These are phyloP conservation scores for Nannizziopsis arthrosporioides DNA, from an alignment of 2,329 filamentous ascomycete genomes.

Conservation along the genomic window DNA sequence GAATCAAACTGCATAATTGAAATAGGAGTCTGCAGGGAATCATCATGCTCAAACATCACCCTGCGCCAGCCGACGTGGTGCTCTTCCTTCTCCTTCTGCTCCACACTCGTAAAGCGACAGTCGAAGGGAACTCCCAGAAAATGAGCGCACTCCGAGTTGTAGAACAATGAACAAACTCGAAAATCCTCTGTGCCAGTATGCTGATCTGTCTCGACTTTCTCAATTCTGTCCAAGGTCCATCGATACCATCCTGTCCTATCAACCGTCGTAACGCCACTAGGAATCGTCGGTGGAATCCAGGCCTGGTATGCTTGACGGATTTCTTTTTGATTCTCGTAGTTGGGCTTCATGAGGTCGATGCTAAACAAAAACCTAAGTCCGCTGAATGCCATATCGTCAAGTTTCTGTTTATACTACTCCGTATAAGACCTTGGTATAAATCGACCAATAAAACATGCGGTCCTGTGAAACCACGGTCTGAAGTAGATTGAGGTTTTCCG, in stretches of 20 bases:
- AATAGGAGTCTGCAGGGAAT: conserved; percentile 1
- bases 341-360: conserved; percentile 13
- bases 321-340: conserved; percentile 4
- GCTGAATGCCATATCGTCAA: neutral
- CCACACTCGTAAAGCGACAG: conserved; percentile 11
- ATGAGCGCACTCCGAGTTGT: conserved; percentile 12
- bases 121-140: conserved; percentile 15
- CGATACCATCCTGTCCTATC: conserved; percentile 10
- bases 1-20: conserved; percentile 14
- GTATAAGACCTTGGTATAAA: too few relatives aligned
- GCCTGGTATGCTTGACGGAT: conserved; percentile 1
- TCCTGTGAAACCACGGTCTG: neutral
- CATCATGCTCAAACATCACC: conserved; percentile 12
- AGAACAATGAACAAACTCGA: conserved; percentile 14
- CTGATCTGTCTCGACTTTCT: neutral
- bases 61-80: conserved; percentile 14
- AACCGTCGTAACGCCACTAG: conserved; percentile 4
- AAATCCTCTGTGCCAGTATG: neutral
- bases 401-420: too few relatives aligned
- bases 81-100: neutral
- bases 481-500: too few relatives aligned
- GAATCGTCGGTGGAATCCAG: conserved; percentile 12
- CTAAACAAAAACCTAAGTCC: conserved; percentile 15
- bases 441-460: neutral
- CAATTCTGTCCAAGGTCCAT: conserved; percentile 8